Conservation (phyloP, 495 filamentous ascomycete species). For the Podospora pseudopauciseta region DNA sequence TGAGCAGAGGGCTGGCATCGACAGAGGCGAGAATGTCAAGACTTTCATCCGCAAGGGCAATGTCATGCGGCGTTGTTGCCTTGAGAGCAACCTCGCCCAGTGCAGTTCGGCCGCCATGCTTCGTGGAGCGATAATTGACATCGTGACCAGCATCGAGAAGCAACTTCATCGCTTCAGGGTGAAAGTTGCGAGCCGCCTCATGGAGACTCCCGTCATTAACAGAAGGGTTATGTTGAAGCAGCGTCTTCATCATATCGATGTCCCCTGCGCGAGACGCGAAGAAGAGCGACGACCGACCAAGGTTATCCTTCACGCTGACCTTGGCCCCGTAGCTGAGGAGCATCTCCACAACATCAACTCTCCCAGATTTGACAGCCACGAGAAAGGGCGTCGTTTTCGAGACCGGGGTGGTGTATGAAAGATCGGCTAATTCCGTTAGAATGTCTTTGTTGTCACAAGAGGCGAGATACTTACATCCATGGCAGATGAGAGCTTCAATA, state of each 20-base stretch:
- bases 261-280: slow-evolving; percentile 33
- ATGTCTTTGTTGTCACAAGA: not conserved
- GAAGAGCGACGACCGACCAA: slow-evolving; percentile 40
- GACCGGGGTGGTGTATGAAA: slow-evolving; percentile 36
- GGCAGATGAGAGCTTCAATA: slow-evolving; percentile 36
- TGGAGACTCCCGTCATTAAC: slow-evolving; percentile 45
- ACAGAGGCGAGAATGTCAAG: slow-evolving; percentile 37
- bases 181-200: slow-evolving; percentile 40
- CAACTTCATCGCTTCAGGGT: slow-evolving; percentile 35
- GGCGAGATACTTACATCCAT: slow-evolving; percentile 30
- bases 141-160: slow-evolving; percentile 41
- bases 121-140: slow-evolving; percentile 39
- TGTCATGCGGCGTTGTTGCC: slow-evolving; percentile 29
- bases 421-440: slow-evolving; percentile 32
- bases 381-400: slow-evolving; percentile 40
- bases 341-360: slow-evolving; percentile 34
- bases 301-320: slow-evolving; percentile 35
- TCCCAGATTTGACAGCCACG: slow-evolving; percentile 35
- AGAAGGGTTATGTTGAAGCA: slow-evolving; percentile 20
- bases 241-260: slow-evolving; percentile 18
- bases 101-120: slow-evolving; percentile 41
- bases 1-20: slow-evolving; percentile 37
- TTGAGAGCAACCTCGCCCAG: slow-evolving; percentile 43
- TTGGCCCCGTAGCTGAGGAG: slow-evolving; percentile 39
- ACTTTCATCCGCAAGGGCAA: slow-evolving; percentile 30